Conservation (phyloP, 75 land plant genomes). For the Picea glauca region DNA sequence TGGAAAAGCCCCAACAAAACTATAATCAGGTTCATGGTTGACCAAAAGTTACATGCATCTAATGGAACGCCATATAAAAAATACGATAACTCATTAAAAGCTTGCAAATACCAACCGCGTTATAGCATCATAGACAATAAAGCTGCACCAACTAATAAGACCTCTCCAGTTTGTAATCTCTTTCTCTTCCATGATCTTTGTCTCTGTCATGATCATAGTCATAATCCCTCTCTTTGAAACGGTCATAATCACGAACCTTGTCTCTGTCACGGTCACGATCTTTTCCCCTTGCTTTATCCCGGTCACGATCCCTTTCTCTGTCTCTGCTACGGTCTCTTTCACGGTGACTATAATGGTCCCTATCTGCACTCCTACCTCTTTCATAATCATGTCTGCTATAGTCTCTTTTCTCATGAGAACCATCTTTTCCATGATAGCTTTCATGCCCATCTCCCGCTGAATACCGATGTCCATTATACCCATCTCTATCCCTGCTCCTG, state of each 20-base stretch:
- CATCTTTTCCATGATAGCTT: conserved; percentile 9
- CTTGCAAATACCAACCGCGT: too few relatives aligned
- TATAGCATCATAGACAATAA: not conserved
- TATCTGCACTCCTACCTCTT: conserved; percentile 25
- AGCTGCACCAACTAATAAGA: not conserved
- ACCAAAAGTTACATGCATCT: not conserved
- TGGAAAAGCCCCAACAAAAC: not conserved
- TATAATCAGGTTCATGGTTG: not conserved
- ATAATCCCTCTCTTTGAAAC: conserved; percentile 30
- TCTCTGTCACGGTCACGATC: conserved; percentile 31
- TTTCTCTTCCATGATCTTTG: conserved; percentile 47
- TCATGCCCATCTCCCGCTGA: conserved; percentile 12
- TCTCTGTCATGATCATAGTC: conserved; percentile 47
- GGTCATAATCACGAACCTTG: conserved; percentile 13
- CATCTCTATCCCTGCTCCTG: conserved; percentile 14
- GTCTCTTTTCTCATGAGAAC: conserved; percentile 8
- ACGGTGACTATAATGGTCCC: conserved; percentile 25
- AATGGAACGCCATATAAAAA: not conserved
- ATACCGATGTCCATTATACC: conserved; percentile 21
- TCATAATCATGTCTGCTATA: conserved; percentile 11
- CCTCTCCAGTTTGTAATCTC: conserved; percentile 43
- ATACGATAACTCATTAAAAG: not conserved
- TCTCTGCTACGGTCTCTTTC: conserved; percentile 54
- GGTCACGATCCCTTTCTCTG: conserved; percentile 40
- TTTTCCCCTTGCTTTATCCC: conserved; percentile 35